These are phyloP conservation scores for Boechera retrofracta DNA, from an alignment of 345 rosid species.

Conservation along the genomic window DNA sequence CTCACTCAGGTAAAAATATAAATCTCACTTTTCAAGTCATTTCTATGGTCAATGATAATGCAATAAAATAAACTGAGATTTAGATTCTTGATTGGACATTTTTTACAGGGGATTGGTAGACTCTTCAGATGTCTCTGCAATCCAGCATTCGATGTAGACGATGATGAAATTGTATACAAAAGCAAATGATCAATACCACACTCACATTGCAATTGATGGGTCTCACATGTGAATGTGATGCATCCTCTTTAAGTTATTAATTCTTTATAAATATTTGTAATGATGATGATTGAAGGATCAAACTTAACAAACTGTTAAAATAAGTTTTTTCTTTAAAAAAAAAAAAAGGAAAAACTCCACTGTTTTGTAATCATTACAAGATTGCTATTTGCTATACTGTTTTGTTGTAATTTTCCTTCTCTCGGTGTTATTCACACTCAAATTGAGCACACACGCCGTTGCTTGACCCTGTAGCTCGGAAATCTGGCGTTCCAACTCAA, in stretches of 20 bases:
- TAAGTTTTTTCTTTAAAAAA: neutral
- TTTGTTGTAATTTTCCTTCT: neutral
- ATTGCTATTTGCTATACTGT: conserved; percentile 4
- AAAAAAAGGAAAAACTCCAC: neutral
- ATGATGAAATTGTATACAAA: conserved; percentile 86
- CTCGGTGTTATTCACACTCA: neutral
- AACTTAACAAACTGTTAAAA: conserved; percentile 31
- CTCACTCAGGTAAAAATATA: conserved; percentile 67
- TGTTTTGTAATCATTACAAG: conserved; percentile 38
- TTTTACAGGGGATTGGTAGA: conserved; percentile 85
- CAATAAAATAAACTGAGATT: neutral
- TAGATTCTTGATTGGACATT: neutral
- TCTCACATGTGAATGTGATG: conserved; percentile 37
- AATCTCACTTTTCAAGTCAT: neutral
- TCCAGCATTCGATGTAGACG: conserved; percentile 95
- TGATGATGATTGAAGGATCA: conserved; percentile 42
- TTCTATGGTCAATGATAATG: neutral
- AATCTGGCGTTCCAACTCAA: conserved; percentile 5
- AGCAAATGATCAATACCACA: conserved; percentile 58
- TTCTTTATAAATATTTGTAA: conserved; percentile 39
- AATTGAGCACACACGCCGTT: neutral
- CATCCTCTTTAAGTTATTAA: conserved; percentile 22
- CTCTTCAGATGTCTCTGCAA: conserved; percentile 96
- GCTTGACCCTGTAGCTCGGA: neutral
- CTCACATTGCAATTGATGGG: conserved; percentile 30